These are phyloP conservation scores for Schizophyllum amplum DNA, from an alignment of 1,284 basidiomycete genomes.

Conservation along the genomic window DNA sequence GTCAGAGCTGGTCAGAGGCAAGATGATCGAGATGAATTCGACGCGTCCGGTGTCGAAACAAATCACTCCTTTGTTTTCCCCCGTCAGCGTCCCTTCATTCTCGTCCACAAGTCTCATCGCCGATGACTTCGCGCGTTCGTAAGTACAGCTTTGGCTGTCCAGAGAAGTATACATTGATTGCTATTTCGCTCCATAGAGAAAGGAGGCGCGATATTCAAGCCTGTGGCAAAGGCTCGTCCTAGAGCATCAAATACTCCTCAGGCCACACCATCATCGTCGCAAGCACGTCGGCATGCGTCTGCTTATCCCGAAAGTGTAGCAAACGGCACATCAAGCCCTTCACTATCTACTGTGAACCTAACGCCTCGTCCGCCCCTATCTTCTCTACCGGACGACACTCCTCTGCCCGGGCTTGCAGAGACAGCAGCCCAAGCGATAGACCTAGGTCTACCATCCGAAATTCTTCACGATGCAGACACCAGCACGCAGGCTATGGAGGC, in stretches of 20 bases:
- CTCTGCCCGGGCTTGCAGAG: not conserved
- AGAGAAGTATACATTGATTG: slow-evolving; percentile 3
- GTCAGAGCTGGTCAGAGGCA: slow-evolving; percentile 21
- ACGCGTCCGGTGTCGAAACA: not conserved
- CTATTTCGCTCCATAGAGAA: slow-evolving; percentile 42
- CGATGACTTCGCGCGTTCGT: slow-evolving; percentile 74
- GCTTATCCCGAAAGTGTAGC: slow-evolving; percentile 14
- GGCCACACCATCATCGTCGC: slow-evolving; percentile 10
- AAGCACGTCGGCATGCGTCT: slow-evolving; percentile 12
- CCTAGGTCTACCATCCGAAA: not conserved
- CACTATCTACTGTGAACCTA: slow-evolving; percentile 1
- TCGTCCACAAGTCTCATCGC: slow-evolving; percentile 1
- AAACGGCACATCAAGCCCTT: slow-evolving; percentile 1
- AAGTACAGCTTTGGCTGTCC: slow-evolving; percentile 22
- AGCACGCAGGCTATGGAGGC: not conserved
- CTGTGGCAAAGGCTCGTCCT: slow-evolving; percentile 46
- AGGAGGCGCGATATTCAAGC: slow-evolving; percentile 60
- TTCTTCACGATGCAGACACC: not conserved
- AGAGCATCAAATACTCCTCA: slow-evolving; percentile 22
- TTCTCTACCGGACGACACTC: not conserved
- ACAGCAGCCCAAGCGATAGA: not conserved
- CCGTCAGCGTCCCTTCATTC: slow-evolving; percentile 4
- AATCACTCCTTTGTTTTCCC: not conserved
- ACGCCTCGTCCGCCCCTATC: slow-evolving; percentile 5
- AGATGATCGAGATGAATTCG: slow-evolving; percentile 10